Conservation (phyloP, 2,329 filamentous ascomycete species). For the Botryotinia globosa region DNA sequence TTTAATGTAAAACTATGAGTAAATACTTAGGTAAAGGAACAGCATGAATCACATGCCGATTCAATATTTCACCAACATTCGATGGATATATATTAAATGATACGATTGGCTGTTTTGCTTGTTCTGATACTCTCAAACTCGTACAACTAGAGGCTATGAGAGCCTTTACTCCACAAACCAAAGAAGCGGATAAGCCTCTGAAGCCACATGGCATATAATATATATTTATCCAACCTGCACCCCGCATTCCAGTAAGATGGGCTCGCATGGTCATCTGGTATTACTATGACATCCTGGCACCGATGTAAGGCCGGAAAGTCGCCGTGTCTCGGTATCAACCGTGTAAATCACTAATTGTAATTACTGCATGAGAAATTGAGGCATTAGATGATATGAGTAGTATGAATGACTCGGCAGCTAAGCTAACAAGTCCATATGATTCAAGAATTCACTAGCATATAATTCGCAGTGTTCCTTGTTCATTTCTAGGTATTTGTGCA, state of each 20-base stretch:
- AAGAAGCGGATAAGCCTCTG: neutral
- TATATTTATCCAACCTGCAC: conserved; percentile 15
- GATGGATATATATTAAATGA: neutral
- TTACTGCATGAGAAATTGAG: neutral
- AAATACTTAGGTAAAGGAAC: neutral
- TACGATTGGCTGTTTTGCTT: neutral
- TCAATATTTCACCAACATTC: neutral
- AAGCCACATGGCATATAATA: conserved; percentile 16
- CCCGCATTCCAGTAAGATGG: conserved; percentile 16
- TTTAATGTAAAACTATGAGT: neutral
- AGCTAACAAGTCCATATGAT: neutral
- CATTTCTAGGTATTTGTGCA: neutral
- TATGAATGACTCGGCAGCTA: neutral
- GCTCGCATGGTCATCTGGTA: conserved; percentile 17
- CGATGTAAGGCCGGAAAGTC: conserved; percentile 18
- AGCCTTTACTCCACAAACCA: conserved; percentile 6
- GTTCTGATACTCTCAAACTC: neutral
- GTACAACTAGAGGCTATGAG: neutral
- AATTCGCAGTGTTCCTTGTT: neutral
- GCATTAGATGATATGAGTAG: neutral
- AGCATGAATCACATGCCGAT: neutral
- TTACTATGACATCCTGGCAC: conserved; percentile 14
- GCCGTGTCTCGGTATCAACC: conserved; percentile 15
- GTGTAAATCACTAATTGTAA: neutral
- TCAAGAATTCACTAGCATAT: neutral